These are phyloP conservation scores for Asparagopsis taxiformis DNA, from an alignment of 31 red algal species.

Conservation along the genomic window DNA sequence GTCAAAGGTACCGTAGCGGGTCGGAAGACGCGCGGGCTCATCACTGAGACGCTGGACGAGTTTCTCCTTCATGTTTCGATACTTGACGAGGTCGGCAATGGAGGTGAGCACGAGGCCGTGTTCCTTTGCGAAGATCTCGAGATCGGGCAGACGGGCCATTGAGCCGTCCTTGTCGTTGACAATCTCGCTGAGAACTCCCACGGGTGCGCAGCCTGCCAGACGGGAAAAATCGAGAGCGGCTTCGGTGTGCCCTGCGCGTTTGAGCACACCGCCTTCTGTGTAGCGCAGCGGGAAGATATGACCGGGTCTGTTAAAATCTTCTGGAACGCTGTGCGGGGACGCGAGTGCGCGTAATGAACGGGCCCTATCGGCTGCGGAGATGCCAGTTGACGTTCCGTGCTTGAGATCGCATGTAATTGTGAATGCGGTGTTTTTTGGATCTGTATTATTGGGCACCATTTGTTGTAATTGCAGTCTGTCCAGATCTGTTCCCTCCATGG, in stretches of 20 bases:
- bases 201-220: conserved; percentile 82
- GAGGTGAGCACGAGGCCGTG: conserved; percentile 87
- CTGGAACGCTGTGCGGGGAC: conserved; percentile 38
- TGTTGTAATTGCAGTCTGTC: conserved; percentile 67
- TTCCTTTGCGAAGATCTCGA: conserved; percentile 62
- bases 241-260: conserved; percentile 98
- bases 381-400: conserved; percentile 88
- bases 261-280: conserved; percentile 87
- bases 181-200: conserved; percentile 92
- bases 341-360: conserved; percentile 81
- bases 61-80: conserved; percentile 83
- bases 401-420: conserved; percentile 90
- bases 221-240: conserved; percentile 88
- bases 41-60: conserved; percentile 72
- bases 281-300: conserved; percentile 97
- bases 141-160: conserved; percentile 84
- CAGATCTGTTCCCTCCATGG: conserved; percentile 66
- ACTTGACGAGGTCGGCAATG: conserved; percentile 95
- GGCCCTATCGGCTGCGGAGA: conserved; percentile 92
- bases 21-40: conserved; percentile 75
- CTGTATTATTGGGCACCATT: conserved; percentile 95
- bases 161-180: conserved; percentile 90
- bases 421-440: conserved; percentile 94
- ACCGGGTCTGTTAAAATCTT: conserved; percentile 88
- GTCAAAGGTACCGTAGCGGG: conserved; percentile 83